Evolutionary conservation across 2,329 filamentous ascomycete species (phyloP), one percentile per base, ranked within the genome.

Genomic region (Pseudogymnoascus sp.): DNA sequence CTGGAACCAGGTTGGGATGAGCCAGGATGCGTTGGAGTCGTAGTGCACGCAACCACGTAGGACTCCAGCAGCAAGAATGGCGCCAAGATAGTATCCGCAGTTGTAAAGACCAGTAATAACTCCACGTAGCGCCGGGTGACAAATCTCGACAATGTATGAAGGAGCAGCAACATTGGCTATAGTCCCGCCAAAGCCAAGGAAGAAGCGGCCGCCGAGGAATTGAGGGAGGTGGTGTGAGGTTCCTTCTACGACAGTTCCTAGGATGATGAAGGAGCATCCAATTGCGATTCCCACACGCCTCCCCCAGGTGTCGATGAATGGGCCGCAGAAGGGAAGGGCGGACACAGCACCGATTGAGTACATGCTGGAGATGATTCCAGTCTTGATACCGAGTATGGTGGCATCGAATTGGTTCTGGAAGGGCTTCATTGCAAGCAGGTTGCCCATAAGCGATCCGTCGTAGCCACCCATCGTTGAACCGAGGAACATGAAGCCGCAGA

Each of bases 181-280:
- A 38, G 37, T 38, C 14, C 14, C 76, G 56, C 77, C 77, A 65
- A 85, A 84, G 59, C 83, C 83, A 5, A 85, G 78, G 24, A 85
- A 71, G 72, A 85, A 84, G 22, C 82, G 78, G 3, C 82, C 82
- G 33, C 77, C 78, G 67, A 79, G 75, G 68, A 78, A 79, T 61
- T 77, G 74, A n/a, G 37, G 37, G 37, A 38, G 12, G 12, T n/a
- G 12, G 5, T n/a, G 12, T 6, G 37, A 14, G 12, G 33, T 26
- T 6, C 69, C 74, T 61, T 78, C 77, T 56, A 80, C 72, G 63
- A 75, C 70, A 50, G 77, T 72, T 24, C 78, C 77, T 59, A 79
- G 50, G 53, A 79, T 69, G 62, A 79, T 75, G 62, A 74, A 69
- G 2, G 67, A 3, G 60, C 71, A 71, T 59, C 77, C 77, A 59